phyloP scores from a whole-genome alignment of 2,329 filamentous ascomycete genomes.

The Plenodomus tracheiphilus region DNA sequence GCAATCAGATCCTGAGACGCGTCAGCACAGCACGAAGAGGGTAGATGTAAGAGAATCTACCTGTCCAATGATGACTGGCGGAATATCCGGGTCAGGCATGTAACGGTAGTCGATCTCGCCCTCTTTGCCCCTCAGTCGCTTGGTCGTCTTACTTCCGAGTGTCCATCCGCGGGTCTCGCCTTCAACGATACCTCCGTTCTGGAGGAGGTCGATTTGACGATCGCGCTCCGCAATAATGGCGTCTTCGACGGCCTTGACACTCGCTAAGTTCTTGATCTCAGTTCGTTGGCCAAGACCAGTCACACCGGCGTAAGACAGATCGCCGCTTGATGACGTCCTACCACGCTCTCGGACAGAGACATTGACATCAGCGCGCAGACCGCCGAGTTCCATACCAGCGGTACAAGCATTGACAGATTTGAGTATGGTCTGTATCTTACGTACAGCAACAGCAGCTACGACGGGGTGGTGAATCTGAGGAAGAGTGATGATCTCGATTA shows the following conservation, averaged over 20 bases:
- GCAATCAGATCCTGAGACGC: slow-evolving; percentile 62
- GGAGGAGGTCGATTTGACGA: slow-evolving; percentile 80
- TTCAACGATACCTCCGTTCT: slow-evolving; percentile 71
- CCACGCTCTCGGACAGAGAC: slow-evolving; percentile 74
- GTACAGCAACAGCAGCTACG: slow-evolving; percentile 84
- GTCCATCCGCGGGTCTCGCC: slow-evolving; percentile 95
- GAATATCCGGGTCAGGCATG: slow-evolving; percentile 94
- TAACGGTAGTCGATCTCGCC: slow-evolving; percentile 97
- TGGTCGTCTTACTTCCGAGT: slow-evolving; percentile 79
- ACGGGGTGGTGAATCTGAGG: slow-evolving; percentile 85
- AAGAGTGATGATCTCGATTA: slow-evolving; percentile 93
- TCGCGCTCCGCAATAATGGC: slow-evolving; percentile 90
- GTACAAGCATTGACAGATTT: slow-evolving; percentile 82
- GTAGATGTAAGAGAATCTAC: slow-evolving; percentile 23
- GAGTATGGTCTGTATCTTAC: slow-evolving; percentile 83
- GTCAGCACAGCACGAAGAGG: slow-evolving; percentile 7
- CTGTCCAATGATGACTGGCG: slow-evolving; percentile 73
- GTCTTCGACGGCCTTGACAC: slow-evolving; percentile 92
- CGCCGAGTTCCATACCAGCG: slow-evolving; percentile 90
- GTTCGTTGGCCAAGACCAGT: slow-evolving; percentile 78
- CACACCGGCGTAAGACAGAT: slow-evolving; percentile 60
- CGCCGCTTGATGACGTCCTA: slow-evolving; percentile 22
- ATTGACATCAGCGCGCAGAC: slow-evolving; percentile 90
- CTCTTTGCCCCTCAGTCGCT: slow-evolving; percentile 84
- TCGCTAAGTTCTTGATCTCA: slow-evolving; percentile 96